Evolutionary conservation across 2,329 filamentous ascomycete genomes (phyloP), one percentile per base, ranked within the genome.

Genomic region (Hypoxylon sp.): DNA sequence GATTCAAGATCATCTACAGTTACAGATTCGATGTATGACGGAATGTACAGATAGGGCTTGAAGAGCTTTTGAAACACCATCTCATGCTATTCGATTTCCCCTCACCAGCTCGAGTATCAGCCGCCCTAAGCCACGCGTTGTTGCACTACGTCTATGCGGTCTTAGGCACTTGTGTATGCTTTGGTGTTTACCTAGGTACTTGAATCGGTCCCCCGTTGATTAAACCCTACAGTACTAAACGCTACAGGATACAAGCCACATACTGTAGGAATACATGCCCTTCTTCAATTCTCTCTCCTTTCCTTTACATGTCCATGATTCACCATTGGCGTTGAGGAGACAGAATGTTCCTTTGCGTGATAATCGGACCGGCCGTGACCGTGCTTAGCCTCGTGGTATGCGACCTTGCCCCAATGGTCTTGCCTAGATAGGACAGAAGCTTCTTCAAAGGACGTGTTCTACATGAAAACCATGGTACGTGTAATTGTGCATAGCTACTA

Each of bases 321-420:
- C 13, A 34, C 7, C 30, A 34, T 34, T 34, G 32, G 13, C 13
- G 13, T n/a, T 37, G 19, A 10, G 1, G 39, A 43, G 6, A 28
- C 15, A 44, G 34, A 8, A 54, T 34, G 37, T 57, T 32, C 53
- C 17, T 59, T 41, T 64, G 52, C 39, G 56, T 55, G 59, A 59
- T 37, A 66, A 65, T 68, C 62, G 62, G 67, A 59, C 65, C 65
- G 65, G 65, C 55, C 59, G 30, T 30, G 24, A 59, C 37, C 59
- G 56, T 41, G 48, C 43, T 46, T 57, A 26, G 51, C 48, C 62
- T 55, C 58, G 52, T 62, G 58, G 57, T 59, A 58, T 62, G 52
- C 52, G n/a, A 64, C 57, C 34, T 56, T 6, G n/a, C n/a, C n/a
- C 37, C 6, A 41, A 7, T 19, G 4, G 34, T 64, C 34, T 48